Percentiles rank a stretch among this genome's conserved stretches.
Evolutionary conservation across 1,284 basidiomycete genomes (phyloP).

Genomic region (Coniferiporia weirii): DNA sequence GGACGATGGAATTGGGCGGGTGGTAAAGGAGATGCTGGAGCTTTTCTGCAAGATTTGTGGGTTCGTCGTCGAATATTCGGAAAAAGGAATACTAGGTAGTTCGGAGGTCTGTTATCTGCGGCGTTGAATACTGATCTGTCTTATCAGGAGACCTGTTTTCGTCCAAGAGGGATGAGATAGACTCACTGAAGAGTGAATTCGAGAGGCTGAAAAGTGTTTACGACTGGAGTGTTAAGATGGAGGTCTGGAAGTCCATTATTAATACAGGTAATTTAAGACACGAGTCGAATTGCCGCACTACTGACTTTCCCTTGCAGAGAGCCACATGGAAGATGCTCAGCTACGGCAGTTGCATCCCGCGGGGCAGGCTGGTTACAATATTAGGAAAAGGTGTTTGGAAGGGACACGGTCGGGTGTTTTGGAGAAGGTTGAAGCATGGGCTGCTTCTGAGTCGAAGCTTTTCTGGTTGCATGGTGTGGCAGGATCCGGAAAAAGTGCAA

Average conservation of each 20-base stretch:
- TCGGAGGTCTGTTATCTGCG: no score
- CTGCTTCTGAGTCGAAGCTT: slow-evolving; percentile 19
- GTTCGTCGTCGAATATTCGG: background rate
- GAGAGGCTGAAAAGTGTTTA: background rate
- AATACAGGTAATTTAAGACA: background rate
- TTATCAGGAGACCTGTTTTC: background rate
- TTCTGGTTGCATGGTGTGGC: slow-evolving; percentile 26
- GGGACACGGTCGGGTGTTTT: background rate
- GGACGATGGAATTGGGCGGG: background rate
- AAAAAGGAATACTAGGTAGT: background rate
- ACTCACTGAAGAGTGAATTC: background rate
- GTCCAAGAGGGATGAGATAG: background rate
- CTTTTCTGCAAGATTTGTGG: background rate
- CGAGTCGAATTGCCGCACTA: background rate
- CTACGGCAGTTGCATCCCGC: background rate
- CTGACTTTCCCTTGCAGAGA: background rate
- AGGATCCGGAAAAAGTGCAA: slow-evolving; percentile 27
- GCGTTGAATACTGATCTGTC: background rate
- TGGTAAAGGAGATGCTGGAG: background rate
- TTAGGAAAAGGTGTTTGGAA: background rate
- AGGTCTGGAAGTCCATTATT: background rate
- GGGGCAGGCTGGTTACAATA: background rate
- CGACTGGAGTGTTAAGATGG: background rate
- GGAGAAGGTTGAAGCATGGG: background rate
- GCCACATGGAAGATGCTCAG: background rate